Evolutionary conservation across 345 rosid species (phyloP).

Genomic region (Excoecaria cochinchinensis): DNA sequence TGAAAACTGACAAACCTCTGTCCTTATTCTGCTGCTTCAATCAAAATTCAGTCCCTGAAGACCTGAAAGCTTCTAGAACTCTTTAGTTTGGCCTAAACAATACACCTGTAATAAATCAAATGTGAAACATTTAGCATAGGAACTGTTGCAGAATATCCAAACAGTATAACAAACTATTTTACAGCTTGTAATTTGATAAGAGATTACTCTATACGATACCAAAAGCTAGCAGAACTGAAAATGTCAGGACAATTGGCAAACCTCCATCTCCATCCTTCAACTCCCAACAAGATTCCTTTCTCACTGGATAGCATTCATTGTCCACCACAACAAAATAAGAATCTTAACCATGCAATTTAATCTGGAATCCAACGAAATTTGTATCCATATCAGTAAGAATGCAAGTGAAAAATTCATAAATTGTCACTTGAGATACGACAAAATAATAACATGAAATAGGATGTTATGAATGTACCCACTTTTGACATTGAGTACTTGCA

Average conservation of each 20-base stretch:
- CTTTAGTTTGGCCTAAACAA: too few relatives aligned
- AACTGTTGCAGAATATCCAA: not conserved
- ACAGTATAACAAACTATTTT: not conserved
- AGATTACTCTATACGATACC: not conserved
- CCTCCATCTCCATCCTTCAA: not conserved
- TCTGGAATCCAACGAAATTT: not conserved
- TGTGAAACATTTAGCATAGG: too few relatives aligned
- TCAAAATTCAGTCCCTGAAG: not conserved
- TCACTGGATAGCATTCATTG: not conserved
- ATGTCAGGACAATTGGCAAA: not conserved
- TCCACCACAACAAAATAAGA: not conserved
- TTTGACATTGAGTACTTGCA: not conserved
- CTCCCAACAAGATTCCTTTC: not conserved
- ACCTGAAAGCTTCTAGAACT: too few relatives aligned
- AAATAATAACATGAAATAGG: not conserved
- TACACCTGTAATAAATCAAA: too few relatives aligned
- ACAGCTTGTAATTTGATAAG: not conserved
- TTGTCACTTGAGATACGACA: not conserved
- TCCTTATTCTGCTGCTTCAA: not conserved
- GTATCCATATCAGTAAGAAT: not conserved
- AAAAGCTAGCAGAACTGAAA: not conserved
- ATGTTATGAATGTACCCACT: not conserved
- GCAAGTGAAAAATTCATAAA: not conserved
- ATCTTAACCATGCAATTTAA: not conserved
- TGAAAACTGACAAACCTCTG: not conserved